Base-by-base conservation (phyloP, 2,329 filamentous ascomycete genomes). In the Xylariaceae sp. region DNA sequence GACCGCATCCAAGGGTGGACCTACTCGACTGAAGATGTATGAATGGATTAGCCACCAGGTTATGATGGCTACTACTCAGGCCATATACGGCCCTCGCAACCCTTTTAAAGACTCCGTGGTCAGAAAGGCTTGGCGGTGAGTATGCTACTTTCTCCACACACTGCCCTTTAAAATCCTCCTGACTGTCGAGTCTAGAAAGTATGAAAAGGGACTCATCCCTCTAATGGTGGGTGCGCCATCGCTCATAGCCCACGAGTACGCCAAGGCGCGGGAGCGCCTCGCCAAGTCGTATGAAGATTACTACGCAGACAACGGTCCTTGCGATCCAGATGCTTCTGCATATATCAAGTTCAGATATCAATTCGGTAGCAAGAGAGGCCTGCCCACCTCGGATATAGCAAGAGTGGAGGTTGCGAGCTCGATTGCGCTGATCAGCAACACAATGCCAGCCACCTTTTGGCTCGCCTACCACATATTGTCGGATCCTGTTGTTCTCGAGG, bases 391-490 rank as follows among this genome's bases (percentile, higher is more conserved):
- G 40, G 54, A 60, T 41, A 49, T 43, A 26, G 55, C 58, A 19
- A 55, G 47, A 12, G 26, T 50, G 3, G 58, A 61, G 23, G 44
- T 58, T 29, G 58, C 55, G 12, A 48, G 56, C 19, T 56, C 56
- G 9, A 45, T 45, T 20, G 59, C 52, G 18, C 48, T 43, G 7
- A 54, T 50, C 21, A 47, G 56, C 51, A 61, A 58, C 40, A 59
- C 55, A 2, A 52, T 47, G 5, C 59, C 59, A 16, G 42, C 41
- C 37, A 47, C 52, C n/a, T 59, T 40, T 43, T 59, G 56, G 56
- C 37, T 19, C 32, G 50, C 59, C 20, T 59, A 40, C 43, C 20
- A 32, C 7, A 26, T 61, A 19, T 32, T 61, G 9, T 40, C 56
- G 18, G 47, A 61, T 37, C 59, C 52, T 12, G 43, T 52, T 40